Evolutionary conservation across 306 rosid genomes (phyloP).

Genomic region (Dryas alaskensis): DNA sequence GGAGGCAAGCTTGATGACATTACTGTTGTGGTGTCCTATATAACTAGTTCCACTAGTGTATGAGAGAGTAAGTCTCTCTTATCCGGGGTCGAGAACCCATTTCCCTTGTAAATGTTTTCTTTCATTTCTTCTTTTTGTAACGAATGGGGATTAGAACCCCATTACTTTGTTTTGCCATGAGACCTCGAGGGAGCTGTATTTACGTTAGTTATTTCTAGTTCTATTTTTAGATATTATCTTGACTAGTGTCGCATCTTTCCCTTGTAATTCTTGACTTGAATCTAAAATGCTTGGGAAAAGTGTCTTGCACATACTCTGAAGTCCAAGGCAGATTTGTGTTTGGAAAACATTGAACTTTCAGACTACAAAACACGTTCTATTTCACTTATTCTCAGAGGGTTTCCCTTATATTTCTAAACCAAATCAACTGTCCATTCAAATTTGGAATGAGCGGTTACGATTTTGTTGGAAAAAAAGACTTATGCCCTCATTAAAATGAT

Average conservation of each 20-base stretch:
- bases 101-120: background rate
- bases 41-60: conserved; percentile 34
- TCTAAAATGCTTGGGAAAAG: background rate
- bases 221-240: background rate
- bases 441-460: too few species aligned
- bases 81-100: background rate
- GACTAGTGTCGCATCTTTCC: background rate
- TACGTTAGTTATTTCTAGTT: background rate
- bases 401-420: too few species aligned
- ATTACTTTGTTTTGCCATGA: background rate
- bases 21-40: conserved; percentile 74
- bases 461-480: too few species aligned
- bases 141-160: background rate
- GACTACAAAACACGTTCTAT: too few species aligned
- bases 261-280: background rate
- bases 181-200: background rate
- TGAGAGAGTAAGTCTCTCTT: conserved; percentile 12
- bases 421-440: too few species aligned
- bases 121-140: background rate
- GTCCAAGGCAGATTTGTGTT: too few species aligned
- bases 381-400: too few species aligned
- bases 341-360: too few species aligned
- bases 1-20: conserved; percentile 97
- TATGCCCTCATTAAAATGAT: too few species aligned
- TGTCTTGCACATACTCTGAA: too few species aligned